Conservation (phyloP, 2,329 filamentous ascomycete genomes). For the Ophiocordyceps camponoti-leonardi region DNA sequence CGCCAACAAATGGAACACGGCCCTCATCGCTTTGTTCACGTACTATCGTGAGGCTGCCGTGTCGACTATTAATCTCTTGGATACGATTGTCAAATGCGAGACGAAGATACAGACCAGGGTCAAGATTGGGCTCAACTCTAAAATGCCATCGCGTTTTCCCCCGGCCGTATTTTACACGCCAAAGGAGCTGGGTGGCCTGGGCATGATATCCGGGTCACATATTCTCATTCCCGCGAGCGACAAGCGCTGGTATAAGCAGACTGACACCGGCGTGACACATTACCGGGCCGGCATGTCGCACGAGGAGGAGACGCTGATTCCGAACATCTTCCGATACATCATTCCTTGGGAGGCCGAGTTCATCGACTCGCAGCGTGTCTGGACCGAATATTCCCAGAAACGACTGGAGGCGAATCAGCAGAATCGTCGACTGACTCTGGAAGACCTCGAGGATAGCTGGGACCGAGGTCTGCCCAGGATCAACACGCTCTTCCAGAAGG, state of each 20-base stretch:
- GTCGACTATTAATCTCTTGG: slow-evolving; percentile 80
- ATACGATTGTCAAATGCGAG: slow-evolving; percentile 98
- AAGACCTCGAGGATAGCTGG: slow-evolving; percentile 97
- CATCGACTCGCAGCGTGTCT: slow-evolving; percentile 95
- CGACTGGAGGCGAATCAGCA: slow-evolving; percentile 92
- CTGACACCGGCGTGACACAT: slow-evolving; percentile 90
- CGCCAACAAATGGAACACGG: slow-evolving; percentile 99
- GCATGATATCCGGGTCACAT: slow-evolving; percentile 98
- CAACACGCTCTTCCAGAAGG: slow-evolving; percentile 98
- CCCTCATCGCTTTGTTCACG: slow-evolving; percentile 88
- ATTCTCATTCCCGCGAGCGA: slow-evolving; percentile 95
- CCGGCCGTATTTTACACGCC: slow-evolving; percentile 98
- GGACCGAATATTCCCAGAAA: slow-evolving; percentile 99
- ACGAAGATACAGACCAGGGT: slow-evolving; percentile 98
- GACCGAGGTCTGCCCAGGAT: slow-evolving; percentile 94
- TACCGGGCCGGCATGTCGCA: slow-evolving; percentile 97
- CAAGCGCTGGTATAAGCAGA: slow-evolving; percentile 97
- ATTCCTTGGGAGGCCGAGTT: slow-evolving; percentile 99
- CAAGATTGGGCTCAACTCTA: slow-evolving; percentile 96
- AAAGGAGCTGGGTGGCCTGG: slow-evolving; percentile 88
- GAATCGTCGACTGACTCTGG: slow-evolving; percentile 82
- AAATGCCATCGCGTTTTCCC: slow-evolving; percentile 98
- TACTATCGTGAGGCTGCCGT: slow-evolving; percentile 97
- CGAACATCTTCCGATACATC: slow-evolving; percentile 98
- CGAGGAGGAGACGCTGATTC: slow-evolving; percentile 92